Base-by-base conservation (phyloP, 768 basidiomycete genomes). In the Termitomyces sp. region DNA sequence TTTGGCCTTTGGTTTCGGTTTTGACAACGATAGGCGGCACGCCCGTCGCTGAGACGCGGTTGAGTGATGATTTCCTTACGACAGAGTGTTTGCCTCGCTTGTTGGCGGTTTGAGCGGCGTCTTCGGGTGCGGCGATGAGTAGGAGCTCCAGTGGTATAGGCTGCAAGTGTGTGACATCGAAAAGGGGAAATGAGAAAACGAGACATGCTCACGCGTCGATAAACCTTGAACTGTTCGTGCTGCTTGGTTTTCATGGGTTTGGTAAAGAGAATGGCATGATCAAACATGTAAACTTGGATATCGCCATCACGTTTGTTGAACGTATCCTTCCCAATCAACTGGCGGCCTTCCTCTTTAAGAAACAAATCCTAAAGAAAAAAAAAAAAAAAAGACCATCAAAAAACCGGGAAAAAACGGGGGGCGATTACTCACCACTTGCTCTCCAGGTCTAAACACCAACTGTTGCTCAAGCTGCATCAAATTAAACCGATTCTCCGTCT, bases 91-190 rank as follows among this genome's bases (percentile, higher is more conserved):
- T 71, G 32, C 68, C 66, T 15, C 79, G 73, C 46, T 66, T 69
- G 51, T 69, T 62, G 6, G 68, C 73, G 43, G 70, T 70, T 38
- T 67, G 68, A 26, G 54, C 58, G 17, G 66, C 69, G 49, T 95
- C 92, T 60, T 93, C 90, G 0, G 85, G 80, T 2, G 89, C 84
- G 3, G 87, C 82, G 59, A 98, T 82, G 47, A 88, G 77, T 22
- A 99, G 82, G 2, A 99, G 81, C 62, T 98, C 97, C 45, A 98
- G 81, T 0, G 97, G 97, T 64, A 98, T 97, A 1, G 97, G 96
- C 95, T 97, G 59, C 22, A 34, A 12, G 2, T 30, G 12, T 9
- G 46, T 6, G 7, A 3, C 17, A 22, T 19, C 28, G 28, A 28
- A 9, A 19, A 15, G n/a, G n/a, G n/a, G n/a, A 19, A 14, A 17